Conservation (phyloP, 371 early-diverging fungal species). For the Fennellomyces sp. region DNA sequence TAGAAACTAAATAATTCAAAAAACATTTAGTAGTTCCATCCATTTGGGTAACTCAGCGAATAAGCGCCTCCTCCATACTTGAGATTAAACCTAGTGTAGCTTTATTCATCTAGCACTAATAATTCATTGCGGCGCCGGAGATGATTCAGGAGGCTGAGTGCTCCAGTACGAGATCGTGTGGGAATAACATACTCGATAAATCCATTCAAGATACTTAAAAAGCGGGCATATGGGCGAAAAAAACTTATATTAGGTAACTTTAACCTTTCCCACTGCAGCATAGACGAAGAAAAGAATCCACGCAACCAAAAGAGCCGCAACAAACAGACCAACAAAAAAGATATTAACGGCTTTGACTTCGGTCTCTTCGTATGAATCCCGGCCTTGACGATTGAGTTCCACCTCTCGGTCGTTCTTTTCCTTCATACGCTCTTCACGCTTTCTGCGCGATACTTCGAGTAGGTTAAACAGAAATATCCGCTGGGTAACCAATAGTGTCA, state of each 20-base stretch:
- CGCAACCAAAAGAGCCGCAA: conserved; percentile 10
- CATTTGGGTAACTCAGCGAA: no score
- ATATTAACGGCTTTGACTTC: conserved; percentile 16
- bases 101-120: no score
- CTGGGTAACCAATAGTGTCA: conserved; percentile 28
- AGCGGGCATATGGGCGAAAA: no score
- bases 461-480: conserved; percentile 30
- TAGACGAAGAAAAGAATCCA: conserved; percentile 27
- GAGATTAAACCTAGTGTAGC: no score
- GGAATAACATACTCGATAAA: not conserved
- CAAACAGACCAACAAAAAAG: conserved; percentile 8
- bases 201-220: not conserved
- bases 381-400: conserved; percentile 28
- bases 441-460: conserved; percentile 27
- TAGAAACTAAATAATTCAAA: no score
- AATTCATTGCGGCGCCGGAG: no score
- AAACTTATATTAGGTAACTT: no score
- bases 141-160: no score
- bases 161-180: no score
- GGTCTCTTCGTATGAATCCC: conserved; percentile 35
- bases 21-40: no score
- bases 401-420: conserved; percentile 41
- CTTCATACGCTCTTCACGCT: conserved; percentile 39
- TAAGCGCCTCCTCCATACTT: no score
- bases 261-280: conserved; percentile 3